A percentile compares a stretch with the other conserved stretches of the same genome.
phyloP scores from a whole-genome alignment of 345 rosid genomes.

The Linum lewisii region DNA sequence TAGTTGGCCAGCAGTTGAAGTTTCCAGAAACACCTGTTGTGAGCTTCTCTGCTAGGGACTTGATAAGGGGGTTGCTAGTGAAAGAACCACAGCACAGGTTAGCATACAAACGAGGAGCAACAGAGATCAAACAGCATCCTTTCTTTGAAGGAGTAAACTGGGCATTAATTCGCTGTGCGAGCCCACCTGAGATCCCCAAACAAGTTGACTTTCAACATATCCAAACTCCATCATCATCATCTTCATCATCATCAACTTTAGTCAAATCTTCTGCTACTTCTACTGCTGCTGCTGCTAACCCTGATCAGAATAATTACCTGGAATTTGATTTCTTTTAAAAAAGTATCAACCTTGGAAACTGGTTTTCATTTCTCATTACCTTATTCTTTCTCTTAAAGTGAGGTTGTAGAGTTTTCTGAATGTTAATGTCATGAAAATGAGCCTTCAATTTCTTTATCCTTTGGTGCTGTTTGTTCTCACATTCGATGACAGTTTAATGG shows the following conservation, averaged over 20 bases:
- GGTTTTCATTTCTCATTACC: no score
- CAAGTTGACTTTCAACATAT: background rate
- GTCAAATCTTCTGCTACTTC: no score
- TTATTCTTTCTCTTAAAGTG: no score
- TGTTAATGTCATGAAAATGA: no score
- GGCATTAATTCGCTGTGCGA: background rate
- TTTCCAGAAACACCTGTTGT: background rate
- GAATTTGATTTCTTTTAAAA: conserved; percentile 1
- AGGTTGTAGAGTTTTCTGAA: no score
- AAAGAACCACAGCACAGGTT: conserved; percentile 3
- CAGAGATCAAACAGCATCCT: conserved; percentile 2
- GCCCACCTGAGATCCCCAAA: background rate
- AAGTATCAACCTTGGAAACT: no score
- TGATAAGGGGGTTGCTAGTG: conserved; percentile 1
- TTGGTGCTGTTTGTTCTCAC: no score
- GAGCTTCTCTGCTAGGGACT: background rate
- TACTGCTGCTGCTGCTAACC: background rate
- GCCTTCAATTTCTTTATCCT: no score
- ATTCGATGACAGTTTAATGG: no score
- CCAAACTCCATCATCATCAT: background rate
- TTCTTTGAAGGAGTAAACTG: conserved; percentile 2
- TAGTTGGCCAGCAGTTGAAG: background rate
- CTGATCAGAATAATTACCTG: conserved; percentile 1
- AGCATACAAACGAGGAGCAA: background rate
- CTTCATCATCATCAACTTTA: background rate